Evolutionary conservation across 169 alveolate species (phyloP).

Genomic region (Neospora caninum): DNA sequence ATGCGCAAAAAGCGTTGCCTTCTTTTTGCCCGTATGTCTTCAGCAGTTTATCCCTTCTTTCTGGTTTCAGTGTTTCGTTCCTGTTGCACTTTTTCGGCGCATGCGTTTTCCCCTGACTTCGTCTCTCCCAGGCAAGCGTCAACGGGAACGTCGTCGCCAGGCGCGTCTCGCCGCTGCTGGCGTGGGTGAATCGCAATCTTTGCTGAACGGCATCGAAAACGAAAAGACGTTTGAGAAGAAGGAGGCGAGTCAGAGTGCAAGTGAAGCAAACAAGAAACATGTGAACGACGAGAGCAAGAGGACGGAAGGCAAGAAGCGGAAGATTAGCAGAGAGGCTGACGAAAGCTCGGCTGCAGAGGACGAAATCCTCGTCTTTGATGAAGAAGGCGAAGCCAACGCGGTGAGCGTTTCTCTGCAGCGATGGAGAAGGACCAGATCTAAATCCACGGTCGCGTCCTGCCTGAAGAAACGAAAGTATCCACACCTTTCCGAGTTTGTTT

Average conservation of each 20-base stretch:
- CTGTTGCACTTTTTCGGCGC: no score
- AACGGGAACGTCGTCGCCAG: slow-evolving; percentile 37
- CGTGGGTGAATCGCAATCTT: neutral
- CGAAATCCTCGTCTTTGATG: slow-evolving; percentile 25
- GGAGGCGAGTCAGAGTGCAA: neutral
- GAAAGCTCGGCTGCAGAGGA: neutral
- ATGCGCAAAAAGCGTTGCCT: no score
- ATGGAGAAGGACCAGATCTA: neutral
- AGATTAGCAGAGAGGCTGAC: neutral
- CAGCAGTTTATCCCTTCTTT: no score
- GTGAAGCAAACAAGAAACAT: neutral
- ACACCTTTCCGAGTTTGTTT: no score
- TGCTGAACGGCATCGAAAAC: neutral
- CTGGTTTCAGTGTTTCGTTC: no score
- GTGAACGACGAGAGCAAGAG: neutral
- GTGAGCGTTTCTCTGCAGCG: neutral
- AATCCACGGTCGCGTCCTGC: no score
- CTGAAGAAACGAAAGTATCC: no score
- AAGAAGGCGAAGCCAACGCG: neutral
- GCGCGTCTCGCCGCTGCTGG: slow-evolving; percentile 17
- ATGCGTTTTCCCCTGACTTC: neutral
- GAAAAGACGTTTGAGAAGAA: neutral
- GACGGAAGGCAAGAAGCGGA: neutral
- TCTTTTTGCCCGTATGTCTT: no score
- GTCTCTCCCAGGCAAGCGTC: neutral